A percentile compares a stretch with the other conserved stretches of the same genome.
Conservation (phyloP, 116 monocot species). For the Phalaenopsis hybrid region DNA sequence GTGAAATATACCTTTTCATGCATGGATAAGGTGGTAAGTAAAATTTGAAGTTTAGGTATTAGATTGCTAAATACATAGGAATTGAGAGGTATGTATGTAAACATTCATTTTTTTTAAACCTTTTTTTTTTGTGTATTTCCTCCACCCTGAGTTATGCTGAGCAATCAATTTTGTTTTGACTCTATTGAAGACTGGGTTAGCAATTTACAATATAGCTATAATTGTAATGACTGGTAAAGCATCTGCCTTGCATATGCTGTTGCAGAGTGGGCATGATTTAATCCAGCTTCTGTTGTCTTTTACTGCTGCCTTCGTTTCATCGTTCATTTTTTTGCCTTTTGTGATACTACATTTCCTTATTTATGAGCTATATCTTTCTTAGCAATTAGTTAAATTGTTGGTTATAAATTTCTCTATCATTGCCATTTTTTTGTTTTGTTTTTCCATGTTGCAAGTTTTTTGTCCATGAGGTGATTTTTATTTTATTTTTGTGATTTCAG, state of each 20-base stretch:
- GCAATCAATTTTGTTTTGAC: not conserved
- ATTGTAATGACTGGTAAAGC: not conserved
- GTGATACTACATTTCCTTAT: not conserved
- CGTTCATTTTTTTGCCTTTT: not conserved
- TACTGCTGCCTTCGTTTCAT: not conserved
- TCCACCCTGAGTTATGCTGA: not conserved
- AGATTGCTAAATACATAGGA: too few species aligned
- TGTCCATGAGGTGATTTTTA: not conserved
- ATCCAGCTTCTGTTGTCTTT: not conserved
- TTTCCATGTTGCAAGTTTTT: not conserved
- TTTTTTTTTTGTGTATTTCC: not conserved
- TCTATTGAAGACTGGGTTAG: not conserved
- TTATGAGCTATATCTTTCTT: not conserved
- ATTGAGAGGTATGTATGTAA: too few species aligned
- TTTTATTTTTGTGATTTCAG: constrained; percentile 25
- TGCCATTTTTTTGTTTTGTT: not conserved
- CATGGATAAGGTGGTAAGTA: too few species aligned
- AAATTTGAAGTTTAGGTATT: too few species aligned
- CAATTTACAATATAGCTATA: not conserved
- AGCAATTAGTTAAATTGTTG: not conserved
- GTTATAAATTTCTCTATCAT: not conserved
- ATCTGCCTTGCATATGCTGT: not conserved
- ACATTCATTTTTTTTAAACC: not conserved
- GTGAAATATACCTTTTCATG: too few species aligned
- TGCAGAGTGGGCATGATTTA: not conserved